phyloP scores from a whole-genome alignment of 208 protist species.

The Trypanosoma vivax region DNA sequence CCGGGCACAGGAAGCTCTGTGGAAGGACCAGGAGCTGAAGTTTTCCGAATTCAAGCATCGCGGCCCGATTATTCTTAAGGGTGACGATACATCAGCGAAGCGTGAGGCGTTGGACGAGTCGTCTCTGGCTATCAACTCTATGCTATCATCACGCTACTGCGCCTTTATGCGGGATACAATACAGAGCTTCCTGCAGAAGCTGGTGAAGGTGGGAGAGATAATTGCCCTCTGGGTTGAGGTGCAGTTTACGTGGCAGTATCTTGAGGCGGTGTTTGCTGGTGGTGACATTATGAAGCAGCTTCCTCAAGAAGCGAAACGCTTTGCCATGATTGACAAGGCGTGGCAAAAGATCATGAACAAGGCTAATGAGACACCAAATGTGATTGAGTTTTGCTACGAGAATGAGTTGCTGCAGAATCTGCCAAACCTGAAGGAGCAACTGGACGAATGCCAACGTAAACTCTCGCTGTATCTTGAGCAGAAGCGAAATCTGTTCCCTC shows the following conservation, averaged over 20 bases:
- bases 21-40: constrained; percentile 90
- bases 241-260: constrained; percentile 95
- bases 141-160: constrained; percentile 91
- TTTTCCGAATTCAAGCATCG: constrained; percentile 94
- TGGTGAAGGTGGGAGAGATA: constrained; percentile 89
- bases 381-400: constrained; percentile 94
- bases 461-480: constrained; percentile 96
- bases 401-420: constrained; percentile 94
- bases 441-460: constrained; percentile 97
- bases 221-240: constrained; percentile 91
- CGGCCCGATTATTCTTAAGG: constrained; percentile 91
- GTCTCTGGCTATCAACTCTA: constrained; percentile 90
- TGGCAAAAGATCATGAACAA: constrained; percentile 97
- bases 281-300: constrained; percentile 97
- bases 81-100: constrained; percentile 82
- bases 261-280: constrained; percentile 95
- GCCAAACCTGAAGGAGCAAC: constrained; percentile 92
- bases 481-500: constrained; percentile 96
- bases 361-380: constrained; percentile 91
- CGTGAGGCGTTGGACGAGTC: constrained; percentile 94
- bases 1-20: constrained; percentile 82
- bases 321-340: constrained; percentile 95
- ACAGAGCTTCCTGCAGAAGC: constrained; percentile 86
- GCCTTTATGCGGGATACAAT: constrained; percentile 92
- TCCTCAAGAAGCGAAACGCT: constrained; percentile 95